Percentiles rank a stretch among this genome's conserved stretches.
Evolutionary conservation across 306 rosid genomes (phyloP).

Genomic region (Lathyrus sativus): DNA sequence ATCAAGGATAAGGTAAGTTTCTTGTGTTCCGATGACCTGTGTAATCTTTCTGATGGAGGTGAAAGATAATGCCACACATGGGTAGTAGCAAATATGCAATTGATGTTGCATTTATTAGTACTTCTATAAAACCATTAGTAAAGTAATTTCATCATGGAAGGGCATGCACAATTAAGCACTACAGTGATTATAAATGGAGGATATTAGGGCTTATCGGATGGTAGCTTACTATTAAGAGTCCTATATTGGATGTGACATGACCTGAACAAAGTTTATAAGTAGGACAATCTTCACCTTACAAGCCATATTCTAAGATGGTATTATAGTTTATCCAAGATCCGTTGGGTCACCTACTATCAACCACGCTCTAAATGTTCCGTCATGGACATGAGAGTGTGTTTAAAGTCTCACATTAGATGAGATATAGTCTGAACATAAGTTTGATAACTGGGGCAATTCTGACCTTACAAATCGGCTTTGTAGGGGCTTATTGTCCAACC

Average conservation of each 20-base stretch:
- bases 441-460: background rate
- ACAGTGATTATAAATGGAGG: conserved; percentile 10
- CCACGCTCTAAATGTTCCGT: background rate
- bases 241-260: background rate
- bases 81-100: conserved; percentile 17
- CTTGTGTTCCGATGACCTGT: conserved; percentile 11
- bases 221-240: background rate
- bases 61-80: conserved; percentile 18
- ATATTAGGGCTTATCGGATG: conserved; percentile 5
- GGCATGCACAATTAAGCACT: conserved; percentile 12
- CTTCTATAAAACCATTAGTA: conserved; percentile 14
- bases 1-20: conserved; percentile 87
- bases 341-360: background rate
- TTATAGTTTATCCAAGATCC: background rate
- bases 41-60: conserved; percentile 21
- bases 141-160: conserved; percentile 31
- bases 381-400: background rate
- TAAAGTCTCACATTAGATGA: background rate
- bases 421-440: background rate
- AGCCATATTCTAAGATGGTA: background rate
- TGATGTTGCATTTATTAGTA: conserved; percentile 27
- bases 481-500: background rate
- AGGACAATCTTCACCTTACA: background rate
- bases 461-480: background rate
- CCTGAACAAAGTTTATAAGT: background rate